Base-by-base conservation (phyloP, 495 filamentous ascomycete genomes). In the Cercophora samala region DNA sequence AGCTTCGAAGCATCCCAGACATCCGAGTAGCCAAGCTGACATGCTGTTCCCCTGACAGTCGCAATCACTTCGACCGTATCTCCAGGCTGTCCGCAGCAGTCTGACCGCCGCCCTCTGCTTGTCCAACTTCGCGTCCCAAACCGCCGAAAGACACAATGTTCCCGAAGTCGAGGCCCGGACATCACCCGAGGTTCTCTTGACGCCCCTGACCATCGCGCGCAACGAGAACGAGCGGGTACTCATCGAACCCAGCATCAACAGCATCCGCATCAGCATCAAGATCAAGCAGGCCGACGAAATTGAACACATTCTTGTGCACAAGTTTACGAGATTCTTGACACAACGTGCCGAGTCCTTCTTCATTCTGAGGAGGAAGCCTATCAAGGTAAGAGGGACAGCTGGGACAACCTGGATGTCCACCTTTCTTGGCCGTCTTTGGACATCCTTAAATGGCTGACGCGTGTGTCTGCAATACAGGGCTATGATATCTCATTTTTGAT, bases 271-370 rank as follows among this genome's bases (percentile, higher is more conserved):
- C 68, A 94, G 91, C 82, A 96, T 99, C 78, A 91, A 93, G 82
- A 97, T 99, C 78, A 98, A 98, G 79, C 95, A 98, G 79, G 96
- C 95, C 62, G 96, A 99, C 81, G 96, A 98, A 80, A 99, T 97
- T 69, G 96, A 99, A 77, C 86, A 94, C 77, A 97, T 97, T 62
- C 81, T 97, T 54, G 95, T 99, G 58, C 96, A 97, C 82, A 98
- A 98, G 79, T 97, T 98, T 73, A 97, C 92, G 22, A 86, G 96
- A 58, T 99, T 98, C 83, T 80, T 98, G 79, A 97, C 91, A 13
- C 94, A 97, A 78, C 85, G 96, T 73, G 95, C 95, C 52, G 95
- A 99, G 78, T 93, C 94, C 15, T 99, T 99, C 82, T 97, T 99
- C 72, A 93, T 99, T 66, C 79, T 99, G 68, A 82, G 95, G 75